Conservation (phyloP, 306 rosid genomes). For the Cucurbita ficifolia region DNA sequence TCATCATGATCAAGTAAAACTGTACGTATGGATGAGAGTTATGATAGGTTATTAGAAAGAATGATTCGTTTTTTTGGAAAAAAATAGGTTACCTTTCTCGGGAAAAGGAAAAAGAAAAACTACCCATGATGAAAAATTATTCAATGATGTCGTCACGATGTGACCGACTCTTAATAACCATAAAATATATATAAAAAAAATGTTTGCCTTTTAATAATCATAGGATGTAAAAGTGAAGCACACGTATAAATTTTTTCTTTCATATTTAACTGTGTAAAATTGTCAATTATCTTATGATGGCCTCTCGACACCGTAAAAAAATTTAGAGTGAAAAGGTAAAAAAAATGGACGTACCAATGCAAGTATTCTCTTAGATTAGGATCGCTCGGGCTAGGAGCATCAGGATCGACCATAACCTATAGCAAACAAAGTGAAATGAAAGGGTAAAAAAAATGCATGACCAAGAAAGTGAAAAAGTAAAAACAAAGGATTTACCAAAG, state of each 20-base stretch:
- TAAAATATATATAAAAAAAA: too few relatives aligned
- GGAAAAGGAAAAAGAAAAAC: neutral
- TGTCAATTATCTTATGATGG: too few relatives aligned
- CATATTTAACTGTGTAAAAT: too few relatives aligned
- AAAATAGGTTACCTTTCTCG: neutral
- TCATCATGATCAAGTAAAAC: neutral
- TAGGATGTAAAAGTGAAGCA: too few relatives aligned
- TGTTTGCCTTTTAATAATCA: too few relatives aligned
- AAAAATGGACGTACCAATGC: conserved; percentile 26
- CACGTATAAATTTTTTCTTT: too few relatives aligned
- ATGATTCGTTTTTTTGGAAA: neutral
- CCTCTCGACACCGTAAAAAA: neutral
- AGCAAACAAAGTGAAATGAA: neutral
- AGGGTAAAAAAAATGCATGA: neutral
- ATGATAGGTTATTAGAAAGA: neutral
- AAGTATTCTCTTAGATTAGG: conserved; percentile 43
- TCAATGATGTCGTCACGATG: too few relatives aligned
- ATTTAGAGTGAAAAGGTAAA: neutral
- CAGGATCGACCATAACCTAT: conserved; percentile 54
- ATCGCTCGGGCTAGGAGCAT: conserved; percentile 55
- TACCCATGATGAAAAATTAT: neutral
- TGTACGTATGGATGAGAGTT: neutral
- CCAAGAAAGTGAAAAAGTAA: neutral
- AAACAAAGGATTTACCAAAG: conserved; percentile 20
- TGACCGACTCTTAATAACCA: too few relatives aligned